Percentiles rank a stretch among this genome's conserved stretches.
Conservation (phyloP, 2,329 filamentous ascomycete genomes). For the Diaporthe eres region DNA sequence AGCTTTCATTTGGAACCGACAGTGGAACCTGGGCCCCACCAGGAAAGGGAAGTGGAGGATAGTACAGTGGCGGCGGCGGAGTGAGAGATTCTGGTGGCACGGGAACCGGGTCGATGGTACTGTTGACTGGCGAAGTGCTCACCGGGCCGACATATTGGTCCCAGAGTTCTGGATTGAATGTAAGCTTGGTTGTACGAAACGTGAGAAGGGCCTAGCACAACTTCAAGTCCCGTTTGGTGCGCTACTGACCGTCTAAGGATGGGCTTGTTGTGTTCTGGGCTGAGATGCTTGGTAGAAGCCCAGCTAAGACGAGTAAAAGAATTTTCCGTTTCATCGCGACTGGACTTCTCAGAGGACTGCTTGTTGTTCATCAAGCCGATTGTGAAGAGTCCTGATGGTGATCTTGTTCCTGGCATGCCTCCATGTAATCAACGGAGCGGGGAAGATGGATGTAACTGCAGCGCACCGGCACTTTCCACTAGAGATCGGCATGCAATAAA, state of each 20-base stretch:
- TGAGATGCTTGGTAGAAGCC: not conserved
- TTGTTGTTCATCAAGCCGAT: not conserved
- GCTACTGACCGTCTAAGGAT: constrained; percentile 26
- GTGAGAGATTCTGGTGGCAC: constrained; percentile 25
- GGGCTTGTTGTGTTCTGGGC: constrained; percentile 2
- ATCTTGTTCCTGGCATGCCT: not conserved
- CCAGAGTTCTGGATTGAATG: constrained; percentile 12
- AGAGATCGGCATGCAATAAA: constrained; percentile 24
- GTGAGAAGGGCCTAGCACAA: not conserved
- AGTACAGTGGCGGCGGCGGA: constrained; percentile 21
- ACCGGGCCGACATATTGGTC: constrained; percentile 19
- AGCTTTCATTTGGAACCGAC: constrained; percentile 12
- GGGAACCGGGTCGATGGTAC: constrained; percentile 12
- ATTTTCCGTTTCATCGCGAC: not conserved
- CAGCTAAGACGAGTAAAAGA: not conserved
- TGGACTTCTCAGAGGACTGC: not conserved
- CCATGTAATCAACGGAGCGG: constrained; percentile 22
- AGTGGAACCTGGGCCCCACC: constrained; percentile 20
- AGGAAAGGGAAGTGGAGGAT: constrained; percentile 19
- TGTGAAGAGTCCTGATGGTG: not conserved
- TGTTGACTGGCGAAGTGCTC: constrained; percentile 3
- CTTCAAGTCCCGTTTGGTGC: too few species aligned
- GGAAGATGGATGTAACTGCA: constrained; percentile 27
- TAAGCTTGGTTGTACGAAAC: not conserved
- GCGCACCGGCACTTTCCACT: not conserved